A percentile compares a stretch with the other conserved stretches of the same genome.
phyloP scores from a whole-genome alignment of 139 green algal species.

The Picocystis salinarum region DNA sequence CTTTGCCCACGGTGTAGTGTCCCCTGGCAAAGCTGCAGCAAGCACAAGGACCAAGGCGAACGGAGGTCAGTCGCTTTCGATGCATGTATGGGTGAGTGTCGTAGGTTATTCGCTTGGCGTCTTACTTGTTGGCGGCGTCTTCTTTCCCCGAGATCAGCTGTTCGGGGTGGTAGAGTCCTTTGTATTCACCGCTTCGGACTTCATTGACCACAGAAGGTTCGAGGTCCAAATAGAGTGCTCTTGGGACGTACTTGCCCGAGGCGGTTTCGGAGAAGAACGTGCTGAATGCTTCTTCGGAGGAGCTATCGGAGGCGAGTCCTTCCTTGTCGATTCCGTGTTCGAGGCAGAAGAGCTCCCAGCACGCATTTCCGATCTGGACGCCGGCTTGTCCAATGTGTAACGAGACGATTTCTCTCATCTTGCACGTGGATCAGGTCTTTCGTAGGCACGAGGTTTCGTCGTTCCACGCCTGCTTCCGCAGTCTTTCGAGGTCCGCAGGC shows the following conservation, averaged over 20 bases:
- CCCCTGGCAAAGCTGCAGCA: too few species aligned
- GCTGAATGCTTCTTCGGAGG: not conserved
- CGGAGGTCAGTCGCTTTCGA: too few species aligned
- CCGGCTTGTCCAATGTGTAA: constrained; percentile 3
- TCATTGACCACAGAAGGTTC: constrained; percentile 1
- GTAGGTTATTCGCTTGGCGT: too few species aligned
- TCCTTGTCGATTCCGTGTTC: constrained; percentile 4
- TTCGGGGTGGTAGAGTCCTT: constrained; percentile 1
- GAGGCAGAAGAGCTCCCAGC: constrained; percentile 5
- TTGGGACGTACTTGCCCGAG: constrained; percentile 1
- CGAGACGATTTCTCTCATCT: constrained; percentile 1
- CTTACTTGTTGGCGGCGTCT: constrained; percentile 4
- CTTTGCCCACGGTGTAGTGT: constrained; percentile 6
- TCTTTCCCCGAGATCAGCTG: constrained; percentile 4
- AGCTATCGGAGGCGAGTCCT: not conserved
- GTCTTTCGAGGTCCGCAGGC: too few species aligned
- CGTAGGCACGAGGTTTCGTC: too few species aligned
- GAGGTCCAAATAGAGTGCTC: constrained; percentile 3
- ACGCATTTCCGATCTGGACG: constrained; percentile 3
- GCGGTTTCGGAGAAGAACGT: constrained; percentile 4
- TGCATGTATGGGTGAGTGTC: too few species aligned
- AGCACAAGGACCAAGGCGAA: too few species aligned
- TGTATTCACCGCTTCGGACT: not conserved
- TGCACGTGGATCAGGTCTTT: too few species aligned
- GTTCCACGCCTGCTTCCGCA: too few species aligned